phyloP scores from a whole-genome alignment of 1,284 basidiomycete genomes.

The Abortiporus biennis region DNA sequence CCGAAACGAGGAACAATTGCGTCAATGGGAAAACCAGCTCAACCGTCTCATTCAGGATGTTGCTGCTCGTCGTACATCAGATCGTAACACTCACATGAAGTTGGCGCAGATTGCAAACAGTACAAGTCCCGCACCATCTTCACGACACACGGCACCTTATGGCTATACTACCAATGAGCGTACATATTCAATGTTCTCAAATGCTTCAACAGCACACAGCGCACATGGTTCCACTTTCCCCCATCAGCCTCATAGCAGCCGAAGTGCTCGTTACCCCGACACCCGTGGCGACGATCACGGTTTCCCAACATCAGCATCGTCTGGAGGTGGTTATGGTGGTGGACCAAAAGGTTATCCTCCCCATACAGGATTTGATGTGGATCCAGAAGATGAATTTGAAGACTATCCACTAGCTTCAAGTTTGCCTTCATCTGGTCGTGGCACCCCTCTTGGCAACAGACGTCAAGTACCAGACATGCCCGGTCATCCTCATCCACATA shows the following conservation, averaged over 20 bases:
- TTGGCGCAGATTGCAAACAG: conserved; percentile 30
- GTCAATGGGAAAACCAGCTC: conserved; percentile 88
- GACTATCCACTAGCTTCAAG: conserved; percentile 53
- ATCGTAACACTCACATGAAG: conserved; percentile 40
- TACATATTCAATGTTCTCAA: conserved; percentile 21
- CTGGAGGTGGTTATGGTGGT: conserved; percentile 25
- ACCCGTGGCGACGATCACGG: conserved; percentile 20
- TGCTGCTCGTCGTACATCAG: conserved; percentile 55
- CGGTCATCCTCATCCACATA: conserved; percentile 18
- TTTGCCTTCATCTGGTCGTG: conserved; percentile 56
- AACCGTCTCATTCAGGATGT: conserved; percentile 80
- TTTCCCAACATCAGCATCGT: conserved; percentile 21
- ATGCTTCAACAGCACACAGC: conserved; percentile 17
- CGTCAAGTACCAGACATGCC: conserved; percentile 44
- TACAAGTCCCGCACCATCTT: conserved; percentile 31
- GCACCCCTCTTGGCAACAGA: conserved; percentile 58
- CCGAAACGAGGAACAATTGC: conserved; percentile 88
- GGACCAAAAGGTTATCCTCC: conserved; percentile 58
- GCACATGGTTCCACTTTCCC: not conserved
- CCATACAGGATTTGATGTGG: conserved; percentile 59
- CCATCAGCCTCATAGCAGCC: conserved; percentile 29
- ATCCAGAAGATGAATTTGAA: conserved; percentile 67
- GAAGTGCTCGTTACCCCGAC: conserved; percentile 24
- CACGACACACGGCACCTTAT: conserved; percentile 18
- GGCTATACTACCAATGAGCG: conserved; percentile 14